Evolutionary conservation across 2,329 filamentous ascomycete genomes (phyloP), one percentile per base, ranked within the genome.

Genomic region (Aspergillus proliferans): DNA sequence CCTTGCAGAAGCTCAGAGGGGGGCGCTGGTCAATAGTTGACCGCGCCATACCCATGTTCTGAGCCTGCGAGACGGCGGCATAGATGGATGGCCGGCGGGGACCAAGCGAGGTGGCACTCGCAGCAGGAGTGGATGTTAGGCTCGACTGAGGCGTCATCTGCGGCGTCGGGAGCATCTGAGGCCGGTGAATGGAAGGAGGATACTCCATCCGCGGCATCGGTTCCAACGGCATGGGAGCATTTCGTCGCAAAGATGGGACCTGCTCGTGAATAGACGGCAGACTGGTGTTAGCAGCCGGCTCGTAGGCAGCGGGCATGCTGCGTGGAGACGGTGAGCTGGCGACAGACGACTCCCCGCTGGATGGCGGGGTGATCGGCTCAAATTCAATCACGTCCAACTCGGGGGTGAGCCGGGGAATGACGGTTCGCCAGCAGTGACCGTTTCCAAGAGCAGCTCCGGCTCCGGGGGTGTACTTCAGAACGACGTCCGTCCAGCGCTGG

Each of bases 401-500:
- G 10, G 80, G 78, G 14, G 79, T 82, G 52, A 84, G 71, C 33
- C 70, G 63, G 2, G 78, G 80, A 30, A 84, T 74, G 49, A 83
- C 69, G 3, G 67, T 65, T 43, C 62, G 68, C 71, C 72, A 75
- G 46, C 64, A 66, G 52, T 66, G 62, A 28, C 61, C 66, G 46
- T 72, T 63, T 40, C 52, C 48, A 52, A 51, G 62, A 52, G 62
- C 63, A 45, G 71, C 67, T 18, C 71, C 61, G 40, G 75, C 71
- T 14, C 73, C 73, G 18, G 89, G 87, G 12, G 87, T 91, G 62
- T 90, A 87, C 70, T 87, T 88, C 57, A 95, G 75, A 47, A 97
- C 88, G 55, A 96, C 86, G 54, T 95, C 88, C 41, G 89, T 92
- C 93, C 93, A 98, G 56, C 87, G 84, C 67, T 93, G 86, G 72